These are phyloP conservation scores for Leishmania guyanensis DNA, from an alignment of 208 protist species.

Conservation along the genomic window DNA sequence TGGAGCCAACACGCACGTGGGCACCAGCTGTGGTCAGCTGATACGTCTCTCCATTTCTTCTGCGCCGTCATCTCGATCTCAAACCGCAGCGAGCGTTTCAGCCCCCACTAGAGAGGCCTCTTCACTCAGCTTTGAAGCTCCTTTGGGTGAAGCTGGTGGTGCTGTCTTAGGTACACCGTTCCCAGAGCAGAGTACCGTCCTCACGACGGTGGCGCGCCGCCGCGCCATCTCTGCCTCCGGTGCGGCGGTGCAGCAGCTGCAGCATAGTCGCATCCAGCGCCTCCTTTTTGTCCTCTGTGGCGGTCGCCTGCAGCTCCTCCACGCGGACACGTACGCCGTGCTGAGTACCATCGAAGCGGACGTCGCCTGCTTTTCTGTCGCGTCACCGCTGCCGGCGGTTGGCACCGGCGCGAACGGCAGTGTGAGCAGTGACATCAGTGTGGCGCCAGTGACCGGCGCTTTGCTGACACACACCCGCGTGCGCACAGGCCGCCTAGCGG, in stretches of 20 bases:
- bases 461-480: background rate
- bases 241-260: constrained; percentile 44
- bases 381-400: constrained; percentile 4
- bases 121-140: background rate
- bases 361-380: constrained; percentile 26
- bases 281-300: constrained; percentile 71
- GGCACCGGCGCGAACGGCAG: background rate
- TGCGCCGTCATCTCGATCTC: background rate
- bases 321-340: constrained; percentile 29
- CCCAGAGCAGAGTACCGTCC: background rate
- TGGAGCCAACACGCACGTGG: constrained; percentile 54
- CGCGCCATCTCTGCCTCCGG: constrained; percentile 15
- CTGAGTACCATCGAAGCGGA: constrained; percentile 26
- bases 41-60: constrained; percentile 39
- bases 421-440: background rate
- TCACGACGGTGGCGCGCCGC: constrained; percentile 15
- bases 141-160: background rate
- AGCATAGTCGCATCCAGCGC: constrained; percentile 71
- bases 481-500: background rate
- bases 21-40: constrained; percentile 63
- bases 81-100: background rate
- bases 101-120: background rate
- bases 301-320: constrained; percentile 34
- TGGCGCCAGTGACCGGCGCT: background rate
- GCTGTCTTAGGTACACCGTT: too few relatives aligned